Conservation (phyloP, 768 basidiomycete genomes). For the Boletus bicolor region DNA sequence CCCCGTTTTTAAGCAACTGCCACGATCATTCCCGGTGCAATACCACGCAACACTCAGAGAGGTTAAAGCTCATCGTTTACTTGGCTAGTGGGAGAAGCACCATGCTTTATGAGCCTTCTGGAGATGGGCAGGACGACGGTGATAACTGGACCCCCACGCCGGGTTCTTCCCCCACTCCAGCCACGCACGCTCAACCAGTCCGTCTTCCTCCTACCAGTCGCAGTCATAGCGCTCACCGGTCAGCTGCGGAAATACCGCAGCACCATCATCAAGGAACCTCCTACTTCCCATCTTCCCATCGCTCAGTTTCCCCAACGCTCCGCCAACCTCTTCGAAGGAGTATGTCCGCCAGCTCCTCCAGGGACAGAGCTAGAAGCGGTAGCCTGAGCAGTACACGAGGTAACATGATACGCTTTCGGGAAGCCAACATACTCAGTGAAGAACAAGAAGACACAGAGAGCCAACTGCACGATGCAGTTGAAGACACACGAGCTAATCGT, state of each 20-base stretch:
- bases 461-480: constrained; percentile 35
- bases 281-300: constrained; percentile 47
- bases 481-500: constrained; percentile 22
- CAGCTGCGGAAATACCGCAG: constrained; percentile 51
- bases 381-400: constrained; percentile 60
- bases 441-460: constrained; percentile 48
- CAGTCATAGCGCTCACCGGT: constrained; percentile 60
- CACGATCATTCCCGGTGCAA: not conserved
- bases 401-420: constrained; percentile 42
- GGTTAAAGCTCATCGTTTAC: not conserved
- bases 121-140: constrained; percentile 29
- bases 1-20: constrained; percentile 1
- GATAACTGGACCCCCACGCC: constrained; percentile 33
- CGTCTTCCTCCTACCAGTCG: constrained; percentile 38
- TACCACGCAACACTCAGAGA: not conserved
- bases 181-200: constrained; percentile 23
- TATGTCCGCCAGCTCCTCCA: constrained; percentile 50
- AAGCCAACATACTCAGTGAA: constrained; percentile 46
- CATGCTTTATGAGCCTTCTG: constrained; percentile 22
- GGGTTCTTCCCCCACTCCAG: constrained; percentile 42
- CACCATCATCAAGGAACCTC: constrained; percentile 69
- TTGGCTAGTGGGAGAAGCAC: not conserved
- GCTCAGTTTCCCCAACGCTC: constrained; percentile 45
- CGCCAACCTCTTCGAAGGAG: constrained; percentile 45
- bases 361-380: constrained; percentile 52